Evolutionary conservation across 148 eudicot species (phyloP), one percentile per base, ranked within the genome.

Genomic region (Rhododendron williamsianum): DNA sequence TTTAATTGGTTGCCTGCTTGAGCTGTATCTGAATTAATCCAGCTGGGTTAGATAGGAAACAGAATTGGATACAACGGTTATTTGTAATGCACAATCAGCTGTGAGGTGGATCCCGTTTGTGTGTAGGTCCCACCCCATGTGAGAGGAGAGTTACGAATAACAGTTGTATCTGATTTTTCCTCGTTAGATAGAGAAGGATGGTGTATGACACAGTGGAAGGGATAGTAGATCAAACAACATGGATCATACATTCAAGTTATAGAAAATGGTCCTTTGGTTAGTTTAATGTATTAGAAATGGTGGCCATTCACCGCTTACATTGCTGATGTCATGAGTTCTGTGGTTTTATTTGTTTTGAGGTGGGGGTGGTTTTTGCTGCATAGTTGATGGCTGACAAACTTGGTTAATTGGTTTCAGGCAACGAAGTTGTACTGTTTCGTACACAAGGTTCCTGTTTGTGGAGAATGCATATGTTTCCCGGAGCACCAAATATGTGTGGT

Each of bases 401-500:
- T n/a, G 81, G 36, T 38, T 21, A 69, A 56, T 86, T 54, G 67
- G 35, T 90, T 87, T 76, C 93, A 97, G 99, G 99, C 99, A 11
- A 97, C 99, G 18, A 97, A 97, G 84, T 87, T 97, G 58, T 97
- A 97, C 89, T 97, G 99, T 81, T 97, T 97, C 82, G 99, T 97
- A 88, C 98, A 97, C 96, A 97, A 97, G 91, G 95, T 94, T 78
- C 98, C 99, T 60, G 98, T 97, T 84, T 97, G 99, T 81, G 99
- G 99, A 90, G 98, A 95, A 89, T 97, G 99, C 89, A 92, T 95
- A 87, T 97, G 99, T 93, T 94, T 94, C 88, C 93, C 98, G 3
- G 99, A 97, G 89, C 99, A 97, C 87, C 96, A 92, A 88, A 97
- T 92, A n/a, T 95, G 99, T 71, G 99, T 97, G 99, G 99, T 97